A percentile compares a stretch with the other conserved stretches of the same genome.
Evolutionary conservation across 1,139 yeast genomes (phyloP).

Genomic region (Yamadazyma aaseri): DNA sequence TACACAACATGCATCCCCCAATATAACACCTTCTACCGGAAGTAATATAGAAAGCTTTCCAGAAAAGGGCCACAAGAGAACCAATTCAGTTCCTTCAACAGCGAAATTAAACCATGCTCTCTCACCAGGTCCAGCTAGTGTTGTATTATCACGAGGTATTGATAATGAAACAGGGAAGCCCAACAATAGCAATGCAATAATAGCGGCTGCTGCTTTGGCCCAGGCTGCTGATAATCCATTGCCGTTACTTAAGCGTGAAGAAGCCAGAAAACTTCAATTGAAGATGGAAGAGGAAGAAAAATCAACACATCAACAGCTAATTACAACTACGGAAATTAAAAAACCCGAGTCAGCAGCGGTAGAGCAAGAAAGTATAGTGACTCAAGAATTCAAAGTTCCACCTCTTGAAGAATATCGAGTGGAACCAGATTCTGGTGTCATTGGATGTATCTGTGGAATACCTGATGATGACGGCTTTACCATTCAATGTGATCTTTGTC

Average conservation of each 20-base stretch:
- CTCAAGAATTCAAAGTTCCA: slow-evolving; percentile 19
- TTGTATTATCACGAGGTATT: slow-evolving; percentile 49
- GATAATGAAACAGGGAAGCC: slow-evolving; percentile 22
- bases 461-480: slow-evolving; percentile 96
- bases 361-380: not conserved
- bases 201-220: slow-evolving; percentile 71
- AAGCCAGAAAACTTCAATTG: slow-evolving; percentile 1
- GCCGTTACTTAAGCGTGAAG: slow-evolving; percentile 33
- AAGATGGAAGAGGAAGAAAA: not conserved
- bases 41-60: not conserved
- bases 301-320: not conserved
- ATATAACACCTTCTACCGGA: not conserved
- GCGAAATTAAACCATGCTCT: slow-evolving; percentile 5
- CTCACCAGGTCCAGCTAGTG: slow-evolving; percentile 22
- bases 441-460: slow-evolving; percentile 86
- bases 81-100: slow-evolving; percentile 3
- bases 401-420: slow-evolving; percentile 52
- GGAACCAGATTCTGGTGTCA: slow-evolving; percentile 78
- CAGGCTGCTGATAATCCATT: slow-evolving; percentile 69
- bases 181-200: slow-evolving; percentile 49
- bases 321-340: not conserved
- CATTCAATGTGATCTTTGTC: slow-evolving; percentile 88
- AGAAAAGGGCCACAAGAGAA: slow-evolving; percentile 2
- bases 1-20: not conserved
- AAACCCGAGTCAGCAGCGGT: not conserved